Base-by-base conservation (phyloP, 2,329 filamentous ascomycete species). In the Ascomycota sp. region DNA sequence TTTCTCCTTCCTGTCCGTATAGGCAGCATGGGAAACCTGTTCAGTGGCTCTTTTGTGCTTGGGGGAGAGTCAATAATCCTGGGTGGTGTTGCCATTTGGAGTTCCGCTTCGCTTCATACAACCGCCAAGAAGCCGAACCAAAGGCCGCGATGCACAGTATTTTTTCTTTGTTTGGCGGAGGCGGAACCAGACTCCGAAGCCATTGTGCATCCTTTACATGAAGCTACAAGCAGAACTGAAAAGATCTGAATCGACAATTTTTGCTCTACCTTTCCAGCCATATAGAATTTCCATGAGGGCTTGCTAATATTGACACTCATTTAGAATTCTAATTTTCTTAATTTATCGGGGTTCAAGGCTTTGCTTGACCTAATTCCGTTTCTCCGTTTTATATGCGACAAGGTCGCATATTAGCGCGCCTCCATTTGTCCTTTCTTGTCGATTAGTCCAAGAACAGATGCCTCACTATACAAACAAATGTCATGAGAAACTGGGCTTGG, bases 241-340 rank as follows among this genome's bases (percentile, higher is more conserved):
- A 78, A 79, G 72, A 78, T 65, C 74, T 78, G 74, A 79, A n/a
- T n/a, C n/a, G 25, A 27, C 15, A 8, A 11, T 9, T 9, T 27
- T 27, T 20, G 15, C 19, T 5, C 25, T 20, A 27, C n/a, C n/a
- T n/a, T n/a, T n/a, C n/a, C n/a, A n/a, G n/a, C n/a, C n/a, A n/a
- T n/a, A n/a, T n/a, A n/a, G n/a, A n/a, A n/a, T n/a, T n/a, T n/a
- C n/a, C n/a, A n/a, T n/a, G n/a, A n/a, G n/a, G n/a, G n/a, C n/a
- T n/a, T n/a, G n/a, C n/a, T n/a, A n/a, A n/a, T n/a, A n/a, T n/a
- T n/a, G n/a, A n/a, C n/a, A n/a, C n/a, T n/a, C n/a, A n/a, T n/a
- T n/a, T n/a, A n/a, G n/a, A n/a, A n/a, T n/a, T n/a, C n/a, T n/a
- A n/a, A n/a, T n/a, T n/a, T n/a, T n/a, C n/a, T n/a, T n/a, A n/a